Evolutionary conservation across 2,329 filamentous ascomycete genomes (phyloP).

Genomic region (Colletotrichum sp.): DNA sequence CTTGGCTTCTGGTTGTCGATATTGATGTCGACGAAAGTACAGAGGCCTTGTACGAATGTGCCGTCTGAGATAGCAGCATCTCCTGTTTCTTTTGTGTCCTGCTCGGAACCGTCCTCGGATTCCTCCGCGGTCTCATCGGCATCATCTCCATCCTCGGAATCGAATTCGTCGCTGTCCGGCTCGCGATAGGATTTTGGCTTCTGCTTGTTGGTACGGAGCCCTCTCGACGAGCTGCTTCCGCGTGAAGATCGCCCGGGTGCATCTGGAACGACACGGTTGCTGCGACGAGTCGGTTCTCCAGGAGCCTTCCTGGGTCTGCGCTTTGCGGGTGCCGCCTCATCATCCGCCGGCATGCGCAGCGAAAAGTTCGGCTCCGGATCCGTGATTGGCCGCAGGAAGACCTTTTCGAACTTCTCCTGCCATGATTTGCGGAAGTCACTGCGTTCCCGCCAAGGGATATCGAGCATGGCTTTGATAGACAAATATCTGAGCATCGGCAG

Average conservation of each 20-base stretch:
- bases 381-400: conserved; percentile 62
- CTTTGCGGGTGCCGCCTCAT: not conserved
- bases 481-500: conserved; percentile 73
- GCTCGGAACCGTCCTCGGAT: conserved; percentile 8
- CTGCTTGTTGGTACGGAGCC: conserved; percentile 22
- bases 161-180: conserved; percentile 50
- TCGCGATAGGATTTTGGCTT: conserved; percentile 43
- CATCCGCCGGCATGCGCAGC: conserved; percentile 14
- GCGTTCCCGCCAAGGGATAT: conserved; percentile 82
- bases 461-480: conserved; percentile 77
- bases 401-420: conserved; percentile 70
- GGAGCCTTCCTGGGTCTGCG: conserved; percentile 3
- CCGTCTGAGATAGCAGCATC: not conserved
- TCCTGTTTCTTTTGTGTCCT: conserved; percentile 17
- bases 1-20: conserved; percentile 79
- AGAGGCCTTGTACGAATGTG: conserved; percentile 68
- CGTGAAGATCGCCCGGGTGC: conserved; percentile 28
- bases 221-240: conserved; percentile 29
- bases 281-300: conserved; percentile 37
- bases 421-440: conserved; percentile 80
- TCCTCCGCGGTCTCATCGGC: conserved; percentile 4
- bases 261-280: conserved; percentile 37
- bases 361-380: conserved; percentile 39
- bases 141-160: conserved; percentile 28
- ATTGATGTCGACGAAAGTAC: conserved; percentile 71